These are phyloP conservation scores for Xylariaceae sp. DNA, from an alignment of 2,329 filamentous ascomycete species.

Conservation along the genomic window DNA sequence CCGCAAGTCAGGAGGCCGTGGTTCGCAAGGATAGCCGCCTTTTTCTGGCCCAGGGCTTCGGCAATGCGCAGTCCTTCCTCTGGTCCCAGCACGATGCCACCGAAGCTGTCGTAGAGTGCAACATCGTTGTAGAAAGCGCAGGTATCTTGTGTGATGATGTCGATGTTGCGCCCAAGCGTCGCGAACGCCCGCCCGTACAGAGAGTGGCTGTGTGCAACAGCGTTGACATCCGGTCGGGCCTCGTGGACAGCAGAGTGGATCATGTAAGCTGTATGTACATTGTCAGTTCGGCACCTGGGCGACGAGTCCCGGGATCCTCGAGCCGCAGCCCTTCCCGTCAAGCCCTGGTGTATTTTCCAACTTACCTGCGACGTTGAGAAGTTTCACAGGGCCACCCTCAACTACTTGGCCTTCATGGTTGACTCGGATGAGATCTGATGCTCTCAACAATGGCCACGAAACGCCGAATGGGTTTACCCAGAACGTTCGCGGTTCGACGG, in stretches of 20 bases:
- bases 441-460: slow-evolving; percentile 56
- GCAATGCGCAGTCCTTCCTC: slow-evolving; percentile 49
- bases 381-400: slow-evolving; percentile 48
- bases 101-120: slow-evolving; percentile 43
- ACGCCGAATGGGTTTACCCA: slow-evolving; percentile 65
- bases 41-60: slow-evolving; percentile 41
- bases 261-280: slow-evolving; percentile 36
- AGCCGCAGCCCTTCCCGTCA: neutral
- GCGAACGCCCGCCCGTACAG: slow-evolving; percentile 55
- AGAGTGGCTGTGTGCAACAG: slow-evolving; percentile 51
- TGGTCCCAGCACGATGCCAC: slow-evolving; percentile 47
- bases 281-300: neutral
- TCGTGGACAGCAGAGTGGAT: slow-evolving; percentile 50
- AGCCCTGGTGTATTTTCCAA: neutral
- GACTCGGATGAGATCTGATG: slow-evolving; percentile 63
- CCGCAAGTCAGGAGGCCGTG: slow-evolving; percentile 51
- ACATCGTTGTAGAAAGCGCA: slow-evolving; percentile 53
- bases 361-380: slow-evolving; percentile 32
- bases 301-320: neutral
- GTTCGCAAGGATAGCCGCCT: slow-evolving; percentile 50
- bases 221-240: slow-evolving; percentile 49
- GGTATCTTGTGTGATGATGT: slow-evolving; percentile 61
- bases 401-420: slow-evolving; percentile 57
- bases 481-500: slow-evolving; percentile 54
- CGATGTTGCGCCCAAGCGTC: slow-evolving; percentile 53